Evolutionary conservation across 148 eudicot species (phyloP).

Genomic region (Vaccinium vitisidaea): DNA sequence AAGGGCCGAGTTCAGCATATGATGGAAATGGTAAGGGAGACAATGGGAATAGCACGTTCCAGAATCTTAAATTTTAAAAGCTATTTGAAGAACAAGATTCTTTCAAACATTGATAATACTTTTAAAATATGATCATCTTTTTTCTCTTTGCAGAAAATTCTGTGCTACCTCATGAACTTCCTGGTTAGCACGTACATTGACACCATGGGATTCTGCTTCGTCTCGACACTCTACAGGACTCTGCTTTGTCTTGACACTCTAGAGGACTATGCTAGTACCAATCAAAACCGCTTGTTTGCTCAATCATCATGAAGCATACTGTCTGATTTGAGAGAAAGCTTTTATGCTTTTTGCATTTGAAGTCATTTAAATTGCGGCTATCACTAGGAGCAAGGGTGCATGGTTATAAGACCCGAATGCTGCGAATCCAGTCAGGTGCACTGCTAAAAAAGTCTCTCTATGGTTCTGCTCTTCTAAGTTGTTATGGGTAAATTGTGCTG

Average conservation of each 20-base stretch:
- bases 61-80: neutral
- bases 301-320: neutral
- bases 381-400: neutral
- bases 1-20: neutral
- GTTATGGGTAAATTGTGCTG: neutral
- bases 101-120: neutral
- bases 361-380: neutral
- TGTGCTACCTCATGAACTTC: neutral
- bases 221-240: neutral
- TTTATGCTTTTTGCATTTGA: neutral
- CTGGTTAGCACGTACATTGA: neutral
- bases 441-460: constrained; percentile 1
- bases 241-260: neutral
- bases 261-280: neutral
- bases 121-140: neutral
- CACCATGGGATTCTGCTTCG: neutral
- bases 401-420: neutral
- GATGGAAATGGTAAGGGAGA: constrained; percentile 4
- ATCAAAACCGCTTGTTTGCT: neutral
- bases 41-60: neutral
- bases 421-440: neutral
- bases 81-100: neutral
- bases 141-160: constrained; percentile 5
- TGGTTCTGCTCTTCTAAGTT: neutral
- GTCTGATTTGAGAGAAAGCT: neutral